Evolutionary conservation across 139 green algal genomes (phyloP).

Genomic region (Mychonastes homosphaera): DNA sequence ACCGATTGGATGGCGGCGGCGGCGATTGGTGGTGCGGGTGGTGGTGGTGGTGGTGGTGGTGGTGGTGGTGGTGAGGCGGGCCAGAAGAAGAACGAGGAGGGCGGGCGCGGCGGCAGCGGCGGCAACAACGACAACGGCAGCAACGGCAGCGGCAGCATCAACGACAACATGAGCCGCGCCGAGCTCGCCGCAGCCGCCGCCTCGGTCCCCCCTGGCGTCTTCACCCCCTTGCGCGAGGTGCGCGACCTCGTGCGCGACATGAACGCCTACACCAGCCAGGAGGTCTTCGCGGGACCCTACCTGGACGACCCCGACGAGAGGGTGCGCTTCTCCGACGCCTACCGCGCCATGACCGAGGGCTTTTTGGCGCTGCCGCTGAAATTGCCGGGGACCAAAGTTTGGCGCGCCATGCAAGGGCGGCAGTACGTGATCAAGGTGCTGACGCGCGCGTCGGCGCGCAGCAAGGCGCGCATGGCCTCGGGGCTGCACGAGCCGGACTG

Average conservation of each 20-base stretch:
- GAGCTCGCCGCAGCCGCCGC: not conserved
- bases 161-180: not conserved
- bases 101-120: no score
- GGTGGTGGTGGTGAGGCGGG: not conserved
- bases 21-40: not conserved
- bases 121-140: no score
- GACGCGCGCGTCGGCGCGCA: slow-evolving; percentile 31
- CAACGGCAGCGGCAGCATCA: not conserved
- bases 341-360: slow-evolving; percentile 63
- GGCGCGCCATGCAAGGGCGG: slow-evolving; percentile 47
- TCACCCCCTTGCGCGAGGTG: slow-evolving; percentile 19
- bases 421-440: slow-evolving; percentile 56
- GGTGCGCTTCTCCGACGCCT: slow-evolving; percentile 50
- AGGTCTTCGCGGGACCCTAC: slow-evolving; percentile 79
- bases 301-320: slow-evolving; percentile 45
- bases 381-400: slow-evolving; percentile 72
- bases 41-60: not conserved
- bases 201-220: not conserved
- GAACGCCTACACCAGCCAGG: slow-evolving; percentile 64
- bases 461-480: slow-evolving; percentile 39
- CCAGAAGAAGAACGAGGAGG: no score
- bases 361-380: slow-evolving; percentile 71
- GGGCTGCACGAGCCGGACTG: slow-evolving; percentile 56
- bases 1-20: slow-evolving; percentile 29
- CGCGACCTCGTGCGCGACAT: slow-evolving; percentile 43